phyloP scores from a whole-genome alignment of 495 filamentous ascomycete genomes.

The Aspergillus incahuasiensis region DNA sequence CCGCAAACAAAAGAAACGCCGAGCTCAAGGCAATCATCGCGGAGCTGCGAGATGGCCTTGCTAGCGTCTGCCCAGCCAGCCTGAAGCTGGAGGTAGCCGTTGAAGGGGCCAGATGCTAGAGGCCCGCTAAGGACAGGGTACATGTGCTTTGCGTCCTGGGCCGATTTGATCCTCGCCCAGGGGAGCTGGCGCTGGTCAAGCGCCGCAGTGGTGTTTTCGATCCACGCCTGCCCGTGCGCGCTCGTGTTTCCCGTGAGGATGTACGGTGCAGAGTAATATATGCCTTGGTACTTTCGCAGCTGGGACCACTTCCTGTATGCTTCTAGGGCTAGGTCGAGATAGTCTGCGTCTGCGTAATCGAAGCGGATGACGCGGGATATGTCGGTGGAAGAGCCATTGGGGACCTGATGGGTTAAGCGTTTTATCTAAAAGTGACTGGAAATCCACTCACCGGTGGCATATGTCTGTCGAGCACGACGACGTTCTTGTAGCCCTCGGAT shows the following conservation, averaged over 20 bases:
- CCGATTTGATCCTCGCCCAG: slow-evolving; percentile 1
- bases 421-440: no score
- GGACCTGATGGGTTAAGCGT: not conserved
- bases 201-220: no score
- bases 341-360: slow-evolving; percentile 14
- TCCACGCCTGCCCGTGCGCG: not conserved
- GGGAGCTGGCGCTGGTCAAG: not conserved
- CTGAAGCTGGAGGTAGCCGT: slow-evolving; percentile 50
- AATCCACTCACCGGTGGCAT: slow-evolving; percentile 10
- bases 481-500: slow-evolving; percentile 7
- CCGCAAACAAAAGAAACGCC: slow-evolving; percentile 14
- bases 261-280: not conserved
- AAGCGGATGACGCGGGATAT: slow-evolving; percentile 14
- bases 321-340: slow-evolving; percentile 4
- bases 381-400: slow-evolving; percentile 10
- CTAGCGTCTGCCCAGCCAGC: slow-evolving; percentile 74
- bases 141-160: not conserved
- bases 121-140: slow-evolving; percentile 40
- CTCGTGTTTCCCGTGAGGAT: slow-evolving; percentile 2
- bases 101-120: slow-evolving; percentile 22
- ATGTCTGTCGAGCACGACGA: slow-evolving; percentile 10
- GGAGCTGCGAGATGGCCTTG: slow-evolving; percentile 53
- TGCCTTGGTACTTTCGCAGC: not conserved
- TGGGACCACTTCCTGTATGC: not conserved
- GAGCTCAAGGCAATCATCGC: no score